Conservation (phyloP, 345 rosid genomes). For the Corchorus olitorius region DNA sequence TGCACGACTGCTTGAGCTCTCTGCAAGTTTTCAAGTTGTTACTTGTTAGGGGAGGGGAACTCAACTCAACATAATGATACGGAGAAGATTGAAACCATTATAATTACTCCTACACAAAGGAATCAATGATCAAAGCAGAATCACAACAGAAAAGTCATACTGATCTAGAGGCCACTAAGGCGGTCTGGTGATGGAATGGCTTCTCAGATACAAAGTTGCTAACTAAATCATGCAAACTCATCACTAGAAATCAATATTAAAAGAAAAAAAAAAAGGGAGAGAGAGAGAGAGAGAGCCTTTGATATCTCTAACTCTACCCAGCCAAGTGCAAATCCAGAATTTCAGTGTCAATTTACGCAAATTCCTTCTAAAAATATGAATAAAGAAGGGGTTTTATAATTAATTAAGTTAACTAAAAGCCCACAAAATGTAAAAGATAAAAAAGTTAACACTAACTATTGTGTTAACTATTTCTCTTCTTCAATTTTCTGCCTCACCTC, state of each 20-base stretch:
- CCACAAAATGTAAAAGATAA: too few relatives aligned
- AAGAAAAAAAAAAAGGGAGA: too few relatives aligned
- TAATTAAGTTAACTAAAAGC: too few relatives aligned
- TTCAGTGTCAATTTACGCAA: background rate
- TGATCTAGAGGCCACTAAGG: background rate
- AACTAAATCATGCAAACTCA: background rate
- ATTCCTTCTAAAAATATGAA: too few relatives aligned
- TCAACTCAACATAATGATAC: background rate
- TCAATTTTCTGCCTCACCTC: too few relatives aligned
- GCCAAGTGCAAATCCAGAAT: background rate
- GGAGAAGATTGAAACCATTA: background rate
- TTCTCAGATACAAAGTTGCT: background rate
- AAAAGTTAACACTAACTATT: too few relatives aligned
- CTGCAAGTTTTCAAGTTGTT: slow-evolving; percentile 34
- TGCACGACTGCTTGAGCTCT: slow-evolving; percentile 62
- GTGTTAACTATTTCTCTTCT: too few relatives aligned
- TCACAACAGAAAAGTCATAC: background rate
- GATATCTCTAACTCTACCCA: background rate
- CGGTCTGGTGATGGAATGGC: background rate
- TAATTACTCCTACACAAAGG: background rate
- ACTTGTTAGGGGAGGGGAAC: background rate
- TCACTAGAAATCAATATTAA: background rate
- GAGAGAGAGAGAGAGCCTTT: background rate
- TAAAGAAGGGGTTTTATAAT: too few relatives aligned
- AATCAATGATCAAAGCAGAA: background rate